These are phyloP conservation scores for Penicillium roqueforti DNA, from an alignment of 495 filamentous ascomycete genomes.

Conservation along the genomic window DNA sequence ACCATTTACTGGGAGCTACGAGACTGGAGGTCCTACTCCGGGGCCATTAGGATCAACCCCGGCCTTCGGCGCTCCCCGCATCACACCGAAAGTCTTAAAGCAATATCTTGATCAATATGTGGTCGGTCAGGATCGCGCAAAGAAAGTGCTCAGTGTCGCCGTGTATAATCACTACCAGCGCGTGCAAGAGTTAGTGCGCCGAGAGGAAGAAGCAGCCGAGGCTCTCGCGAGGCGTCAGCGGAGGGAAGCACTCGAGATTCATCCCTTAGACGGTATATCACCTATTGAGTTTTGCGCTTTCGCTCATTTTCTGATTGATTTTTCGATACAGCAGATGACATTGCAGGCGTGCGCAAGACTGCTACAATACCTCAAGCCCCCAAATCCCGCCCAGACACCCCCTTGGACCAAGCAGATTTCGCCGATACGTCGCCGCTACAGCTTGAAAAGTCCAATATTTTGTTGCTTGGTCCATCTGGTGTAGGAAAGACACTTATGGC, in stretches of 20 bases:
- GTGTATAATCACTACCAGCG: conserved; percentile 98
- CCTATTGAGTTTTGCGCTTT: not conserved
- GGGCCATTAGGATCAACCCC: conserved; percentile 56
- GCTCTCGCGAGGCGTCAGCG: conserved; percentile 47
- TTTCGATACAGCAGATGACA: conserved; percentile 59
- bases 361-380: conserved; percentile 34
- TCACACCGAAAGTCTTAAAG: conserved; percentile 83
- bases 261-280: conserved; percentile 54
- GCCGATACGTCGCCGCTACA: conserved; percentile 61
- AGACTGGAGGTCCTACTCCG: conserved; percentile 58
- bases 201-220: conserved; percentile 74
- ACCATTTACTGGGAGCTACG: conserved; percentile 72
- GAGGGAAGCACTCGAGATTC: conserved; percentile 44
- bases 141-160: conserved; percentile 86
- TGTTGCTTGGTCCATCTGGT: conserved; percentile 87
- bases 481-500: conserved; percentile 97
- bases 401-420: conserved; percentile 34
- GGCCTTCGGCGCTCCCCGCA: conserved; percentile 59
- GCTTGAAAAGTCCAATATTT: conserved; percentile 94
- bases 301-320: not conserved
- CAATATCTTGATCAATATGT: conserved; percentile 92
- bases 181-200: conserved; percentile 68
- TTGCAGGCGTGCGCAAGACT: conserved; percentile 65
- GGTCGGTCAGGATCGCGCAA: conserved; percentile 93
- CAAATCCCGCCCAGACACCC: conserved; percentile 23